Evolutionary conservation across 73 alveolate species (phyloP), one percentile per base, ranked within the genome.

Genomic region (Tetrahymena thermophila): DNA sequence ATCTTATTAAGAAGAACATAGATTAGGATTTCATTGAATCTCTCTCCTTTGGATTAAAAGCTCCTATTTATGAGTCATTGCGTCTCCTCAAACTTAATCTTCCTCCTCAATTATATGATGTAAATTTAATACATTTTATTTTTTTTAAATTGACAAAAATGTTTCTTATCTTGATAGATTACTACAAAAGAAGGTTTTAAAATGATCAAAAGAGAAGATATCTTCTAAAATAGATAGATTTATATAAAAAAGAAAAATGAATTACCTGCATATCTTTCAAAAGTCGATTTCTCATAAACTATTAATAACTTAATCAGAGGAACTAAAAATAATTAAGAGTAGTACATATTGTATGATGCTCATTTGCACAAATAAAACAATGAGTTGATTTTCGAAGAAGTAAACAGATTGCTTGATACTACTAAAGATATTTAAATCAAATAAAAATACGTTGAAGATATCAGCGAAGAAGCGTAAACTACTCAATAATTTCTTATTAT

Each of bases 401-500:
- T 95, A 10, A 95, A 95, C 11, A 95, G 95, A 95, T 35, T 85
- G 43, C 94, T 95, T 44, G 97, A 95, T 55, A 85, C 50, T 31
- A 57, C 37, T 1, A 95, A 94, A 95, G 97, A 95, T 89, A 95
- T 95, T 50, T 15, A 94, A 89, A 89, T 95, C n/a, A 95, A 95
- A 95, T 43, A 57, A 50, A 95, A 95, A 55, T 84, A 85, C 83
- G 94, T 93, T 11, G 97, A 95, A 31, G 95, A 95, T 35, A 95
- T 95, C 19, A 94, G 95, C 34, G 97, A 95, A 95, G 97, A 95
- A 40, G 89, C 89, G 89, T 71, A 71, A n/a, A 9, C 10, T 40
- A 6, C 10, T 40, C 10, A 37, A 37, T 6, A 37, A 55, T 55
- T 55, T 4, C 8, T 55, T 55, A 2, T 55, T 55, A 19, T 55